Evolutionary conservation across 139 green algal species (phyloP).

Genomic region (Zygnema cylindricum): DNA sequence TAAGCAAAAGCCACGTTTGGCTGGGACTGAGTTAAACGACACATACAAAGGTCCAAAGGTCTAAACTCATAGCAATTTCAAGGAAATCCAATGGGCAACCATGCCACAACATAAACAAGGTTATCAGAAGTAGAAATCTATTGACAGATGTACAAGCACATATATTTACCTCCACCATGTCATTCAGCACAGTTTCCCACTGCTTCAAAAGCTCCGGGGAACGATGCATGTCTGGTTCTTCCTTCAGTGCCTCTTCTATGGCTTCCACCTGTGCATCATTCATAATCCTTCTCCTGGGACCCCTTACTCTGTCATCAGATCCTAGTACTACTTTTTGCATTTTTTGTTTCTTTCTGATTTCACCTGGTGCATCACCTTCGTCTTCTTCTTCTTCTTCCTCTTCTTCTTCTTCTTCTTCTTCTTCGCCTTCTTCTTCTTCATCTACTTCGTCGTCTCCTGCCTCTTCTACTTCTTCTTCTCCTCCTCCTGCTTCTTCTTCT

Average conservation of each 20-base stretch:
- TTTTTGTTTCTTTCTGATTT: neutral
- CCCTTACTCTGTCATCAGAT: neutral
- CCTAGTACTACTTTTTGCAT: neutral
- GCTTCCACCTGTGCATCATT: neutral
- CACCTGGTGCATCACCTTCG: neutral
- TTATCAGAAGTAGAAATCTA: too few relatives aligned
- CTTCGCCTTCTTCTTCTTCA: neutral
- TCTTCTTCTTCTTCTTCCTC: neutral
- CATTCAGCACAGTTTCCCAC: neutral
- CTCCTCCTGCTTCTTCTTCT: neutral
- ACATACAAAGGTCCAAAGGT: too few relatives aligned
- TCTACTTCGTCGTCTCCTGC: neutral
- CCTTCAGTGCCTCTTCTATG: neutral
- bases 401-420: neutral
- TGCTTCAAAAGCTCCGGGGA: neutral
- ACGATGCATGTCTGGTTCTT: neutral
- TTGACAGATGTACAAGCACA: too few relatives aligned
- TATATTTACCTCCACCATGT: neutral
- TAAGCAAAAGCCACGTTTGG: too few relatives aligned
- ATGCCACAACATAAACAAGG: too few relatives aligned
- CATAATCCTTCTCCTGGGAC: neutral
- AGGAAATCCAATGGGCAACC: too few relatives aligned
- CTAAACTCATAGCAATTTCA: too few relatives aligned
- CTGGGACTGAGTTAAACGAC: too few relatives aligned
- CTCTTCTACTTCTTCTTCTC: neutral